A percentile compares a stretch with the other conserved stretches of the same genome.
Conservation (phyloP, 495 filamentous ascomycete genomes). For the Sporormia fimetaria region DNA sequence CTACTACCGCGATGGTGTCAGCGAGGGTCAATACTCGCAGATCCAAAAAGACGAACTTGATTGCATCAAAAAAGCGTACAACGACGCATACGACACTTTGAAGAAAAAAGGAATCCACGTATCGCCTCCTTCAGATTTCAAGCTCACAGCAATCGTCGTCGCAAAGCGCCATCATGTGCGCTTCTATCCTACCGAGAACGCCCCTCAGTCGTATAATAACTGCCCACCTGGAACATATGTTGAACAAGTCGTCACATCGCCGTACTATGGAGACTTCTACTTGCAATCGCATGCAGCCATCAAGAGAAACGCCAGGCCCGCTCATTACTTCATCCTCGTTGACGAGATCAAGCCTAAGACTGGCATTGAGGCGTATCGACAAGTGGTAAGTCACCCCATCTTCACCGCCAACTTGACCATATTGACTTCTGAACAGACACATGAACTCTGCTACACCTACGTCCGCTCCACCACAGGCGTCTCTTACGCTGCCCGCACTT, state of each 20-base stretch:
- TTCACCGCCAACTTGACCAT: background rate
- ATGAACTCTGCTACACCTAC: slow-evolving; percentile 27
- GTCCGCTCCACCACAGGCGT: slow-evolving; percentile 24
- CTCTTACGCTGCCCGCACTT: slow-evolving; percentile 27
- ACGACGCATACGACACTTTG: slow-evolving; percentile 33
- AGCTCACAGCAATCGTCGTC: slow-evolving; percentile 11
- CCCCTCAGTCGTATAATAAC: slow-evolving; percentile 1
- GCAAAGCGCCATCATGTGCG: slow-evolving; percentile 42
- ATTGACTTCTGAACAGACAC: slow-evolving; percentile 10
- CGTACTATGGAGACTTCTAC: slow-evolving; percentile 13
- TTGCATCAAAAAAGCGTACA: slow-evolving; percentile 4
- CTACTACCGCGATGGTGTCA: slow-evolving; percentile 19
- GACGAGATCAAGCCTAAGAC: slow-evolving; percentile 15
- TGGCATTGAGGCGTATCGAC: background rate
- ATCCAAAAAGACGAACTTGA: slow-evolving; percentile 6
- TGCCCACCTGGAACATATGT: slow-evolving; percentile 10
- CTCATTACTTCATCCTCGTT: slow-evolving; percentile 12
- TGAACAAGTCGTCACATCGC: slow-evolving; percentile 9
- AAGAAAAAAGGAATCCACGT: slow-evolving; percentile 25
- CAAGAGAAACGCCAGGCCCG: slow-evolving; percentile 10
- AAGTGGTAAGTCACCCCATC: background rate
- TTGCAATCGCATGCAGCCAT: slow-evolving; percentile 11
- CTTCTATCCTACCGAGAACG: slow-evolving; percentile 5
- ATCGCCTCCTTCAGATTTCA: slow-evolving; percentile 28
- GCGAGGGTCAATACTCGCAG: slow-evolving; percentile 7